Base-by-base conservation (phyloP, 805 yeast genomes). In the Wickerhamiella lipophila region DNA sequence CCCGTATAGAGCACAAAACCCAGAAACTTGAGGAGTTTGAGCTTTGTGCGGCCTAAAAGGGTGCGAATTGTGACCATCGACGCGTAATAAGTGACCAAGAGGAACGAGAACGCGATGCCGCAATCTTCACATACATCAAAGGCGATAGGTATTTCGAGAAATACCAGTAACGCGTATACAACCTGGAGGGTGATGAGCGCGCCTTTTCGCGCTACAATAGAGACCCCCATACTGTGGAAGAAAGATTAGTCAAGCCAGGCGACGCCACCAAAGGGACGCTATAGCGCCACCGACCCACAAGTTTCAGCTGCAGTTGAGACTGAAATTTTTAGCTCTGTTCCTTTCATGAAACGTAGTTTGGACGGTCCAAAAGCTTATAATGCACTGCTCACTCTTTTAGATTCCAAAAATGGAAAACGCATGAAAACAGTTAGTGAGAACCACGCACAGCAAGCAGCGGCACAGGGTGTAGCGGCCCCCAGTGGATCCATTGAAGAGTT, bases 51-150 rank as follows among this genome's bases (percentile, higher is more conserved):
- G n/a, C 65, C 56, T 36, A 60, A 62, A 16, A 78, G 55, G 26
- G 86, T 70, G 50, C 94, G 72, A 26, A 86, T 58, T 1, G 94
- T 78, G 7, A 96, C 84, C 49, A 85, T 67, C 5, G 75, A 61
- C 52, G 84, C 79, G 64, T 87, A 88, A 47, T 82, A 65, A 39
- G 75, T 68, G 49, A 84, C 75, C 43, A 89, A 71, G 6, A 95
- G 79, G 27, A 79, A 73, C 0, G 89, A 78, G 63, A 79, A 92
- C 16, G 94, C 78, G 52, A 92, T 68, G 1, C 98, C 98, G 65
- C 97, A 89, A 49, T 77, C 73, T 16, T 80, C 73, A 1, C 97
- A 96, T 34, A 86, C 81, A 60, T 89, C 95, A 65, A 92, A 92
- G 21, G 96, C 83, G 53, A 92, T 73, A 3, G 97, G 97, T 6